A percentile compares a stretch with the other conserved stretches of the same genome.
Evolutionary conservation across 1,284 basidiomycete genomes (phyloP).

Genomic region (Takashimella koratensis): DNA sequence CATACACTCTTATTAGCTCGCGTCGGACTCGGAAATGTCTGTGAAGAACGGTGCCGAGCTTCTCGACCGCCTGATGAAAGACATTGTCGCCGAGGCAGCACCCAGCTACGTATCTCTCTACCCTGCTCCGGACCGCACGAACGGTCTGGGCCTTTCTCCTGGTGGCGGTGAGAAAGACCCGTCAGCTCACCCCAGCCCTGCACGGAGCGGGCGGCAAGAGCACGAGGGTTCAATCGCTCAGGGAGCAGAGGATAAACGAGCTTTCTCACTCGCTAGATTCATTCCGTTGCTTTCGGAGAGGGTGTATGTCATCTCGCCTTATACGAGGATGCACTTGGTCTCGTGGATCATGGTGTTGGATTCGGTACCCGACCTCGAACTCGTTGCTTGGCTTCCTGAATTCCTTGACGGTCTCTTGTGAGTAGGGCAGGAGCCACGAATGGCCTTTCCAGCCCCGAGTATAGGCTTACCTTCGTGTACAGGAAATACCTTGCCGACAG

Average conservation of each 20-base stretch:
- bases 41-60: conserved; percentile 99
- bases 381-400: conserved; percentile 89
- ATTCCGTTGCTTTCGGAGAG: conserved; percentile 90
- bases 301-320: conserved; percentile 92
- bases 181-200: background rate
- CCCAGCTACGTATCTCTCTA: conserved; percentile 91
- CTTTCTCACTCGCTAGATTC: conserved; percentile 91
- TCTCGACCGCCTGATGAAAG: conserved; percentile 93
- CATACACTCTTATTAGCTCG: conserved; percentile 75
- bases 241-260: conserved; percentile 45
- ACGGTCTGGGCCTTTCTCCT: background rate
- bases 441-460: conserved; percentile 3
- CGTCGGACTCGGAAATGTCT: conserved; percentile 91
- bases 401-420: conserved; percentile 91
- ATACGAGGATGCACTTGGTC: conserved; percentile 92
- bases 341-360: conserved; percentile 96
- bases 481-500: conserved; percentile 95
- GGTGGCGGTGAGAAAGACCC: background rate
- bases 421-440: conserved; percentile 49
- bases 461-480: no score
- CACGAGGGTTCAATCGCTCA: background rate
- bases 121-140: conserved; percentile 40
- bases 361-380: conserved; percentile 92
- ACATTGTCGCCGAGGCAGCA: conserved; percentile 95
- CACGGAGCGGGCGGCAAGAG: conserved; percentile 49